Evolutionary conservation across 805 yeast genomes (phyloP).

Genomic region (Metschnikowia baotianmanensis): DNA sequence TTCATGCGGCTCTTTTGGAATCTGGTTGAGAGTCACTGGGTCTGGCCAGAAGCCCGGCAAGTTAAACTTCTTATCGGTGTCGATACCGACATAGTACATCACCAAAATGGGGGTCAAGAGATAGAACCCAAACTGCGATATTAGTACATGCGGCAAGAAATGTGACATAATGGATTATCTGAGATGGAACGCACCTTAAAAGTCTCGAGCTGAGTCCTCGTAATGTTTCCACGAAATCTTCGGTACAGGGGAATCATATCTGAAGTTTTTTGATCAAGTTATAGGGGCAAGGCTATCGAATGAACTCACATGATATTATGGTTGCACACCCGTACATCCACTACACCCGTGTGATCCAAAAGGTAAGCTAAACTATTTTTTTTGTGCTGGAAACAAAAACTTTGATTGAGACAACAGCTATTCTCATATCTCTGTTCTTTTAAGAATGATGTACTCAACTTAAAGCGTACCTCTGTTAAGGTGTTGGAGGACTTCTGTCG

Average conservation of each 20-base stretch:
- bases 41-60: slow-evolving; percentile 98
- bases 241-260: slow-evolving; percentile 22
- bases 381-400: no score
- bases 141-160: slow-evolving; percentile 6
- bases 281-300: not conserved
- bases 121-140: slow-evolving; percentile 68
- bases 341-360: not conserved
- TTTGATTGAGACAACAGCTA: no score
- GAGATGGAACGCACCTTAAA: slow-evolving; percentile 36
- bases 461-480: no score
- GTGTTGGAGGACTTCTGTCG: no score
- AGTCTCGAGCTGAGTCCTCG: slow-evolving; percentile 45
- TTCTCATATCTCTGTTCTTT: no score
- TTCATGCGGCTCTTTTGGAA: slow-evolving; percentile 91
- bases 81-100: slow-evolving; percentile 91
- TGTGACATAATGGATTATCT: not conserved
- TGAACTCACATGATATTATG: not conserved
- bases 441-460: no score
- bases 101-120: slow-evolving; percentile 83
- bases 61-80: slow-evolving; percentile 83
- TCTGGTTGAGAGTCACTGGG: slow-evolving; percentile 83
- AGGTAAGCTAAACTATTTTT: not conserved
- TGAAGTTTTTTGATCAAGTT: not conserved
- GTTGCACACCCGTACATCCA: slow-evolving; percentile 6
- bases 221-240: slow-evolving; percentile 34